phyloP scores from a whole-genome alignment of 1,139 yeast species.

The Pichia inconspicua region DNA sequence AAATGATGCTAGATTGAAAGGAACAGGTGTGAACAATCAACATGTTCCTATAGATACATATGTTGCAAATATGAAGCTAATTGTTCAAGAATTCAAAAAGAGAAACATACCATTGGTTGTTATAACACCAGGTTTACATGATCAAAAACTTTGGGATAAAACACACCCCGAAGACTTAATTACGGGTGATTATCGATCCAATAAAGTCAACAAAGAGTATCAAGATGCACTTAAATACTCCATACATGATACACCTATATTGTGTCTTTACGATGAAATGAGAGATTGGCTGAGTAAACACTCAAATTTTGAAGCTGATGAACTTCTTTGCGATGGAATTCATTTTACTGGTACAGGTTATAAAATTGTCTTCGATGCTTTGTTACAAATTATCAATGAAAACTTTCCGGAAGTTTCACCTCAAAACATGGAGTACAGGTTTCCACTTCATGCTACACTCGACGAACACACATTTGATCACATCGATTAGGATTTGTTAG shows the following conservation, averaged over 20 bases:
- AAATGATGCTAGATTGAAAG: conserved; percentile 49
- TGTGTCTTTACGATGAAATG: conserved; percentile 39
- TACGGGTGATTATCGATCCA: conserved; percentile 34
- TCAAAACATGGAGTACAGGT: conserved; percentile 2
- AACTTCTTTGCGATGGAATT: conserved; percentile 41
- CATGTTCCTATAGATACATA: conserved; percentile 46
- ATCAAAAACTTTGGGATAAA: conserved; percentile 33
- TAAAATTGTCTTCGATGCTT: conserved; percentile 38
- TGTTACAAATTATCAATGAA: conserved; percentile 33
- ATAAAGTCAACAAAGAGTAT: conserved; percentile 38
- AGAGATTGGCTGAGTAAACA: conserved; percentile 3
- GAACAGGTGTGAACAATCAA: conserved; percentile 36
- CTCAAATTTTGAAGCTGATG: neutral
- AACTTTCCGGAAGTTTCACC: conserved; percentile 38
- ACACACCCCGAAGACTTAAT: conserved; percentile 25
- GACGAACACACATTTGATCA: conserved; percentile 1
- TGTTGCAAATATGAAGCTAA: conserved; percentile 35
- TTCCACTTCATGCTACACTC: conserved; percentile 8
- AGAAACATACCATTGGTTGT: conserved; percentile 42
- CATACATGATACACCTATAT: conserved; percentile 43
- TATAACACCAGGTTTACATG: conserved; percentile 60
- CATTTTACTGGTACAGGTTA: conserved; percentile 61
- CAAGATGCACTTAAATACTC: conserved; percentile 33
- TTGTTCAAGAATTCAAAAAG: conserved; percentile 35
- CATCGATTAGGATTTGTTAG: neutral